phyloP scores from a whole-genome alignment of 2,329 filamentous ascomycete genomes.

The Tetracladium maxilliforme region DNA sequence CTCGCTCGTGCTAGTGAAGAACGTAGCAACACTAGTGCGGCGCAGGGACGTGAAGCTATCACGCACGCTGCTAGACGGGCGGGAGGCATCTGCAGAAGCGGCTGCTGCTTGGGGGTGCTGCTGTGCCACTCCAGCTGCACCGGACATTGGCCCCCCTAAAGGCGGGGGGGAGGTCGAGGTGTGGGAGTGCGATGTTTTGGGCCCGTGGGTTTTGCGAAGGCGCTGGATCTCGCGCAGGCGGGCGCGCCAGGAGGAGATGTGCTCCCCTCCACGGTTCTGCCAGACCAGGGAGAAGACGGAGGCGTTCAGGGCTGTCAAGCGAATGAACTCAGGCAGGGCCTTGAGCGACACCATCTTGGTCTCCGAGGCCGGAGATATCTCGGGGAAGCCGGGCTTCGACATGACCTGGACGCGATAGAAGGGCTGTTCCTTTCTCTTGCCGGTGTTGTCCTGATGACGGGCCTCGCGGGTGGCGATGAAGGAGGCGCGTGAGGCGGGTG shows the following conservation, averaged over 20 bases:
- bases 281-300: constrained; percentile 91
- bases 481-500: constrained; percentile 66
- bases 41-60: constrained; percentile 47
- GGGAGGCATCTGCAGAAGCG: constrained; percentile 10
- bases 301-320: constrained; percentile 80
- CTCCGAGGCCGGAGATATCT: constrained; percentile 78
- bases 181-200: constrained; percentile 17
- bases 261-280: constrained; percentile 63
- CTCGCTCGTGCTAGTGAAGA: constrained; percentile 43
- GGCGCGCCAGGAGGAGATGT: constrained; percentile 80
- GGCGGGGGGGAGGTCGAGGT: constrained; percentile 9
- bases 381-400: constrained; percentile 77
- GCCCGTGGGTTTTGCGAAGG: constrained; percentile 54
- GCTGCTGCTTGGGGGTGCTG: constrained; percentile 15
- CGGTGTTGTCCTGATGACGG: constrained; percentile 15
- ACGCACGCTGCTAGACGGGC: constrained; percentile 30
- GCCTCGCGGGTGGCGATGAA: constrained; percentile 49
- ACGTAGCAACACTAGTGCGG: constrained; percentile 50
- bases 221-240: constrained; percentile 73
- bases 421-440: constrained; percentile 14
- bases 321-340: constrained; percentile 72
- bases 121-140: constrained; percentile 7
- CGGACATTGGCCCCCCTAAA: constrained; percentile 2
- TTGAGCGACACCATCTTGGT: constrained; percentile 78
- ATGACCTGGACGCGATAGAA: constrained; percentile 89